Evolutionary conservation across 257 asterid genomes (phyloP).

Genomic region (Asclepias syriaca): DNA sequence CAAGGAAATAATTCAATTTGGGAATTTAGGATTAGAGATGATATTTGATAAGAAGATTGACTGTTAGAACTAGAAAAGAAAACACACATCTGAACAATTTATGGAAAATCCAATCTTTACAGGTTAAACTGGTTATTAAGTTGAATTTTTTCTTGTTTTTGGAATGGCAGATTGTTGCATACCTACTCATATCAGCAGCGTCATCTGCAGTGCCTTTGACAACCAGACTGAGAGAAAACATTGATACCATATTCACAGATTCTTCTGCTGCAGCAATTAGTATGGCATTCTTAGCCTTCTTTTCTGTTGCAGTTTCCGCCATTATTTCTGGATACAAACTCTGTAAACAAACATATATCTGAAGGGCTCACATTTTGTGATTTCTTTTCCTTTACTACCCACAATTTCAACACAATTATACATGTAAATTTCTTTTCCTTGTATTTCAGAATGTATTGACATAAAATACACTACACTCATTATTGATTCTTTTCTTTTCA

Average conservation of each 20-base stretch:
- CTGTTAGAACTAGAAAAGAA: not conserved
- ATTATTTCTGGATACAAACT: constrained; percentile 81
- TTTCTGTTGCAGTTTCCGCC: constrained; percentile 63
- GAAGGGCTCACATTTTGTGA: constrained; percentile 22
- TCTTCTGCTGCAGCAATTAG: constrained; percentile 77
- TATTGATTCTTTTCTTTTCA: not conserved
- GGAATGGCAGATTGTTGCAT: constrained; percentile 59
- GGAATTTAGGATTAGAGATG: not conserved
- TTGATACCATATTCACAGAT: constrained; percentile 85
- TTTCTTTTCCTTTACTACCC: constrained; percentile 16
- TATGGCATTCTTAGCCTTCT: constrained; percentile 80
- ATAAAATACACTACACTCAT: not conserved
- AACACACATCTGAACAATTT: not conserved
- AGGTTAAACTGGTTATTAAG: not conserved
- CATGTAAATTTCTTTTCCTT: constrained; percentile 9
- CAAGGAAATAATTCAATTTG: not conserved
- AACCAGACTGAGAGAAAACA: constrained; percentile 63
- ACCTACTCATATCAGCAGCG: constrained; percentile 78
- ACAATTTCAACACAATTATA: constrained; percentile 2
- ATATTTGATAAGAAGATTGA: not conserved
- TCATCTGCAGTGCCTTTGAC: constrained; percentile 91
- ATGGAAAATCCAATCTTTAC: not conserved
- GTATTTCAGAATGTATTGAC: constrained; percentile 11
- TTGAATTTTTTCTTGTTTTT: not conserved
- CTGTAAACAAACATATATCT: constrained; percentile 63